These are phyloP conservation scores for Veloboletus limbatus DNA, from an alignment of 1,284 basidiomycete genomes.

Conservation along the genomic window DNA sequence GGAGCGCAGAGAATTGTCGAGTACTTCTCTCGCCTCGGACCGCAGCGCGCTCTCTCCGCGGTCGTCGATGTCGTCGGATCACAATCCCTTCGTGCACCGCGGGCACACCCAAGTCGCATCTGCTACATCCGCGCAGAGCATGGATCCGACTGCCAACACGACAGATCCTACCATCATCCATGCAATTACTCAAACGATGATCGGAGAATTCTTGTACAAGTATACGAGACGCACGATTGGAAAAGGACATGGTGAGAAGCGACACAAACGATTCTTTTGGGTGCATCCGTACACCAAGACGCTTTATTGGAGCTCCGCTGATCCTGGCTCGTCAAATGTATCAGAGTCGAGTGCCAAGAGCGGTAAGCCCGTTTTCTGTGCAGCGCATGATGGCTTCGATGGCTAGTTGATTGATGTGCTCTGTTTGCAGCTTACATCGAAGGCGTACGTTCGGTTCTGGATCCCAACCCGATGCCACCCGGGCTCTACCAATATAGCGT, in stretches of 20 bases:
- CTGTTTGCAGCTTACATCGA: conserved; percentile 86
- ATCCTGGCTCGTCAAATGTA: conserved; percentile 85
- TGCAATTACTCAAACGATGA: conserved; percentile 99
- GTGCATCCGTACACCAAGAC: conserved; percentile 99
- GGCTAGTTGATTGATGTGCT: conserved; percentile 14
- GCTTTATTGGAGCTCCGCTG: conserved; percentile 94
- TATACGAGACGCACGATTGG: conserved; percentile 93
- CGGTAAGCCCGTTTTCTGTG: conserved; percentile 57
- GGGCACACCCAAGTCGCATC: conserved; percentile 35
- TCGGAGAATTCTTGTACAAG: conserved; percentile 98
- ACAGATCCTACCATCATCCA: conserved; percentile 90
- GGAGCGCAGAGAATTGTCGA: conserved; percentile 55
- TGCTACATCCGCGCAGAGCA: conserved; percentile 39
- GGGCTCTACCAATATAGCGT: conserved; percentile 93
- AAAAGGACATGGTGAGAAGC: conserved; percentile 85
- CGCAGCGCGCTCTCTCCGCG: conserved; percentile 65
- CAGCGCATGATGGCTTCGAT: conserved; percentile 4
- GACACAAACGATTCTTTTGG: conserved; percentile 99
- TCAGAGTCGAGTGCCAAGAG: conserved; percentile 95
- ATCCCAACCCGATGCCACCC: conserved; percentile 90
- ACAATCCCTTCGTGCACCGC: conserved; percentile 44
- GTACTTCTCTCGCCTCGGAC: conserved; percentile 63
- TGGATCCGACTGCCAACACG: conserved; percentile 29
- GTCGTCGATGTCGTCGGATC: conserved; percentile 77
- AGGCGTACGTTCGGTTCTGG: conserved; percentile 84